Conservation (phyloP, 805 yeast genomes). For the Yarrowia porcina region DNA sequence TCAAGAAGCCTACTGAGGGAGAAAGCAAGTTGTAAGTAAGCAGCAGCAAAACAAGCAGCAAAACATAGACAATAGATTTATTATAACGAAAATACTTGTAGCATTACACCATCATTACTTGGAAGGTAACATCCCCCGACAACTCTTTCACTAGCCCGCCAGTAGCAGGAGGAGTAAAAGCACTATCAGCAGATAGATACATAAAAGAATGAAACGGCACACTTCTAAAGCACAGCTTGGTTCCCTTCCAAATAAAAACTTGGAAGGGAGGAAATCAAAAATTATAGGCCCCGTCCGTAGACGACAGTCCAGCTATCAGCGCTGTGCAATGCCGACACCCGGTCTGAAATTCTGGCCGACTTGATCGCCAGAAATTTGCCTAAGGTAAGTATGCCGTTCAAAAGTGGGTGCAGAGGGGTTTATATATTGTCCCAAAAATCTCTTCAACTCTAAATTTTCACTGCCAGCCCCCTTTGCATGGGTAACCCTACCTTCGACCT, state of each 20-base stretch:
- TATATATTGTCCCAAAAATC: background rate
- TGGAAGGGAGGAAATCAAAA: constrained; percentile 14
- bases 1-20: constrained; percentile 1
- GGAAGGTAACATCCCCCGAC: background rate
- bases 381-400: constrained; percentile 6
- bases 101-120: background rate
- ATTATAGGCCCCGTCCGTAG: constrained; percentile 23
- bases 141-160: constrained; percentile 2
- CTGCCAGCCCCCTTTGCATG: background rate
- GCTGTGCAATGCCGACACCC: constrained; percentile 25
- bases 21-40: constrained; percentile 7
- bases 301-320: constrained; percentile 25
- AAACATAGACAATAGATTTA: background rate
- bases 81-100: background rate
- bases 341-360: constrained; percentile 24
- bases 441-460: background rate
- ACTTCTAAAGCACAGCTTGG: background rate
- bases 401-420: background rate
- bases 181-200: constrained; percentile 24
- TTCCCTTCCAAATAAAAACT: background rate
- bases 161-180: constrained; percentile 8
- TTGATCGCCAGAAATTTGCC: constrained; percentile 25
- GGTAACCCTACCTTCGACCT: constrained; percentile 3
- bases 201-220: background rate
- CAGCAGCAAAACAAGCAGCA: too few relatives aligned